Base-by-base conservation (phyloP, 768 basidiomycete species). In the Suillus spraguei region DNA sequence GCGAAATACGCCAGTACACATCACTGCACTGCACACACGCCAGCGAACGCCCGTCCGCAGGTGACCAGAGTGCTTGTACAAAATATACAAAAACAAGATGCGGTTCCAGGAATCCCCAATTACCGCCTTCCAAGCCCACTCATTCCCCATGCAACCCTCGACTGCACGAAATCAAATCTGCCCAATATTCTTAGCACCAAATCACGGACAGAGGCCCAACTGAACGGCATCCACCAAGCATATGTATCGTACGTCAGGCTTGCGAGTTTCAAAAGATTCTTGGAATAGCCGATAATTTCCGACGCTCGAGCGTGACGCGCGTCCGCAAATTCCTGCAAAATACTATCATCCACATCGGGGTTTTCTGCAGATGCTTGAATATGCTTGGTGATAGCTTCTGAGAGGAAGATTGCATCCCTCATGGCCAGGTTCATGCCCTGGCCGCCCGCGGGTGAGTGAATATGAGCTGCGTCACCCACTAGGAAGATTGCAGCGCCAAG, bases 341-440 rank as follows among this genome's bases (percentile, higher is more conserved):
- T 66, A 33, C 38, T 66, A 39, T 82, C 80, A 38, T 24, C 16
- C 36, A 24, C 36, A 56, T 36, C 35, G 9, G 14, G 16, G 0
- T 68, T 69, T n/a, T 65, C 67, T 8, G 63, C 20, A 3, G 63
- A 14, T 33, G 64, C 66, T 8, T 50, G 65, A 3, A 79, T 63
- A 69, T 81, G 80, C 24, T 74, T 70, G 17, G 71, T 69, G 50
- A 86, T 70, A 11, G 68, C 78, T 17, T 79, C 76, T 5, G 80
- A 83, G 4, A 85, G 76, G 50, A 75, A 73, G n/a, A 84, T 69
- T 13, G 81, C 83, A 65, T 86, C 85, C n/a, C 84, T 78, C n/a
- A 86, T 71, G 6, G 85, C 83, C 24, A 85, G 79, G 64, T 85
- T 85, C 83, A 86, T 82, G 17, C 85, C 85, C 61, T 85, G 84